phyloP scores from a whole-genome alignment of 2,329 filamentous ascomycete species.

The Trichoderma hamatum region DNA sequence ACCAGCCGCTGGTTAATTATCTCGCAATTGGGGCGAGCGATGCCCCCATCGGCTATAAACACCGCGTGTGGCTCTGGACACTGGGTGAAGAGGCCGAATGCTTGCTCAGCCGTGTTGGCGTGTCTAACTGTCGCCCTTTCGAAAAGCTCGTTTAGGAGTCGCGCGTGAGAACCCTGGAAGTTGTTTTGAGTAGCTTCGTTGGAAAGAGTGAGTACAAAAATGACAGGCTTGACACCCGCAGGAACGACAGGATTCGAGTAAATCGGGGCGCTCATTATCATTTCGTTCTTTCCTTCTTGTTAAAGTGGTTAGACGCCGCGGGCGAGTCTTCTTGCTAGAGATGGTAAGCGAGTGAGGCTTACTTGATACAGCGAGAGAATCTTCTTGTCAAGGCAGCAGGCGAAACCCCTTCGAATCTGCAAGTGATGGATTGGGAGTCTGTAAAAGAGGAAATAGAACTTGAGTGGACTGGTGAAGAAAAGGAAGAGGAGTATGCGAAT shows the following conservation, averaged over 20 bases:
- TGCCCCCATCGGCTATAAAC: conserved; percentile 19
- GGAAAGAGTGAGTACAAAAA: conserved; percentile 22
- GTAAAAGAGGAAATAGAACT: neutral
- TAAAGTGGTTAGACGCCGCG: neutral
- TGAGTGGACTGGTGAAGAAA: neutral
- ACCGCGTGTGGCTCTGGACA: conserved; percentile 2
- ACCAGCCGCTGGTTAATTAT: conserved; percentile 19
- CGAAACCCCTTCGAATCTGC: neutral
- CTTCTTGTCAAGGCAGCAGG: neutral
- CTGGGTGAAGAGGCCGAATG: conserved; percentile 16
- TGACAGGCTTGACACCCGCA: conserved; percentile 4
- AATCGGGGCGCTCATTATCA: neutral
- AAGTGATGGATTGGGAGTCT: neutral
- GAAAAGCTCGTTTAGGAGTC: conserved; percentile 23
- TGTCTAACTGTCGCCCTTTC: conserved; percentile 21
- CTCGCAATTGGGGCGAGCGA: conserved; percentile 11
- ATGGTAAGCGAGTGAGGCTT: neutral
- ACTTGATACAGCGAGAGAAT: neutral
- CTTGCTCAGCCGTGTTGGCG: conserved; percentile 9
- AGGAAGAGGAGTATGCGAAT: neutral
- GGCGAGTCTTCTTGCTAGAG: neutral
- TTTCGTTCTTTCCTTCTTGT: neutral
- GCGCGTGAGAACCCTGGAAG: conserved; percentile 20
- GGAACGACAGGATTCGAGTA: neutral
- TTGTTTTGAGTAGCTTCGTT: neutral